A percentile compares a stretch with the other conserved stretches of the same genome.
phyloP scores from a whole-genome alignment of 2,329 filamentous ascomycete species.

The Alternaria hordeiaustralica region DNA sequence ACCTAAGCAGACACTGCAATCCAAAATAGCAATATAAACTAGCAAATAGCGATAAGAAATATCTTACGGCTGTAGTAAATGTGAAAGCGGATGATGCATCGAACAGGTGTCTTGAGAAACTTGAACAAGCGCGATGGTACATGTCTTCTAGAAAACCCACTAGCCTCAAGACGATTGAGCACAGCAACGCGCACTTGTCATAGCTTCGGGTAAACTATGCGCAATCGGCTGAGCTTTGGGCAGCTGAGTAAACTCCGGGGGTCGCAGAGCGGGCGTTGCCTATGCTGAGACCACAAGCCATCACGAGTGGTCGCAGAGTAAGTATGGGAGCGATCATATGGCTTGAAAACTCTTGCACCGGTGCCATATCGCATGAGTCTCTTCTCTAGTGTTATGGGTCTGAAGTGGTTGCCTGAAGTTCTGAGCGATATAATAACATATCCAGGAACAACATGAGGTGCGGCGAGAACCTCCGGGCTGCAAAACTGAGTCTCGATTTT shows the following conservation, averaged over 20 bases:
- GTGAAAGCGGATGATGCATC: background rate
- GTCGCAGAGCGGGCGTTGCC: background rate
- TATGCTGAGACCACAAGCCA: background rate
- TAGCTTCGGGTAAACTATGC: background rate
- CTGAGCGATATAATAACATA: background rate
- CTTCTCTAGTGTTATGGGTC: background rate
- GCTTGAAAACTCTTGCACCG: background rate
- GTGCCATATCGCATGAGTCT: background rate
- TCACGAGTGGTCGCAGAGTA: background rate
- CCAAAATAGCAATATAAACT: background rate
- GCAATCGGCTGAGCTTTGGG: background rate
- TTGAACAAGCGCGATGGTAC: background rate
- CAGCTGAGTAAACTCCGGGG: background rate
- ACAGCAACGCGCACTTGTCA: background rate
- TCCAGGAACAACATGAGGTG: background rate
- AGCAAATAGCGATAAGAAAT: background rate
- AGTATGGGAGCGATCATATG: background rate
- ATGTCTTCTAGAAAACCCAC: background rate
- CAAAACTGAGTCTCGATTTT: background rate
- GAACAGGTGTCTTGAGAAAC: background rate
- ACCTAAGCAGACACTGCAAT: background rate
- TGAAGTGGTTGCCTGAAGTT: background rate
- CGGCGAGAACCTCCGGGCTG: background rate
- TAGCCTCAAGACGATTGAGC: background rate
- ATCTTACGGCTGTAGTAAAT: background rate